Evolutionary conservation across 2,329 filamentous ascomycete genomes (phyloP).

Genomic region (Bipolaris zeicola): DNA sequence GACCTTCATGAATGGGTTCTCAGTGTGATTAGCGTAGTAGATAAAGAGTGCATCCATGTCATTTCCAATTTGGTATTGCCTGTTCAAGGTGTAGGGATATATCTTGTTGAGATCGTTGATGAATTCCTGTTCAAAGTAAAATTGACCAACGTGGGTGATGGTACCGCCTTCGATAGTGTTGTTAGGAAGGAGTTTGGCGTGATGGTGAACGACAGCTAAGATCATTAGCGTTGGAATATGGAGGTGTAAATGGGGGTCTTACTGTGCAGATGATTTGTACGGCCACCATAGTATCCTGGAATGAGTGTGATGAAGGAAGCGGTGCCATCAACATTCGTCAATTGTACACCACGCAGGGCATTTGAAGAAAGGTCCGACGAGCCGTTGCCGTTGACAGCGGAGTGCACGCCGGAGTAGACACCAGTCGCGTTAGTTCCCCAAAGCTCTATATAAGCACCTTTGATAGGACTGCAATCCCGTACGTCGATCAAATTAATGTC

Average conservation of each 20-base stretch:
- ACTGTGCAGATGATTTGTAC: conserved; percentile 44
- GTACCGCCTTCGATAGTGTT: conserved; percentile 58
- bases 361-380: conserved; percentile 36
- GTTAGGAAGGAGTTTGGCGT: conserved; percentile 52
- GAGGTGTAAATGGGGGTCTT: background rate
- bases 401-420: conserved; percentile 56
- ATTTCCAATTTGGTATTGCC: conserved; percentile 55
- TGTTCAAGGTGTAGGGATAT: conserved; percentile 54
- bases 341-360: conserved; percentile 57
- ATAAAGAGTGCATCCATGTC: conserved; percentile 57
- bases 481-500: conserved; percentile 62
- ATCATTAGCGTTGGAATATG: background rate
- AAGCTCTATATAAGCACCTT: conserved; percentile 58
- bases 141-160: conserved; percentile 66
- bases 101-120: conserved; percentile 57
- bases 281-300: conserved; percentile 50
- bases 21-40: conserved; percentile 53
- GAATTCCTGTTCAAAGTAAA: conserved; percentile 68
- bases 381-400: conserved; percentile 43
- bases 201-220: conserved; percentile 46
- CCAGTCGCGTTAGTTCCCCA: conserved; percentile 51
- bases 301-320: conserved; percentile 57
- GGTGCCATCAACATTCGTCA: conserved; percentile 55
- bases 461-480: conserved; percentile 58
- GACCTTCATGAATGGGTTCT: conserved; percentile 64